Conservation (phyloP, 495 filamentous ascomycete species). For the Aspergillus conjunctus region DNA sequence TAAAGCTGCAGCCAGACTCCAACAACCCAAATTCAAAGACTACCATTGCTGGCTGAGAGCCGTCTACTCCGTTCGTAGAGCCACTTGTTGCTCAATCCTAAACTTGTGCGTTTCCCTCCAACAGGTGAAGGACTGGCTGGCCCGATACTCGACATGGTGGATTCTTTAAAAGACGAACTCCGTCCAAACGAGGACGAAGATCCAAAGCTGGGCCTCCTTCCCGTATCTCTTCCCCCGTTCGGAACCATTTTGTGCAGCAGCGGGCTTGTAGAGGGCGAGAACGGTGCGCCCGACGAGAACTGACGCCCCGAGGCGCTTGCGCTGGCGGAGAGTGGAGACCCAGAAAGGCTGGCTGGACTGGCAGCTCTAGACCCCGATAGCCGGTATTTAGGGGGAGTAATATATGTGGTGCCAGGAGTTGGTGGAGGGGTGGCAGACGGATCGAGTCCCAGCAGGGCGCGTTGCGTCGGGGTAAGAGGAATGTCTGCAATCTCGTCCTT, state of each 20-base stretch:
- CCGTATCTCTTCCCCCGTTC: slow-evolving; percentile 50
- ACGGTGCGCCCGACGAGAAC: slow-evolving; percentile 42
- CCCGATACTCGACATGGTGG: slow-evolving; percentile 31
- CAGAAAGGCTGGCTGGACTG: slow-evolving; percentile 54
- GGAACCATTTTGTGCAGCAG: slow-evolving; percentile 68
- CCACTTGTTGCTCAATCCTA: slow-evolving; percentile 87
- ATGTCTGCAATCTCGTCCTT: slow-evolving; percentile 85
- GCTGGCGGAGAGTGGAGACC: slow-evolving; percentile 53
- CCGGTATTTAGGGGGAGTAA: slow-evolving; percentile 86
- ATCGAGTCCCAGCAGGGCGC: slow-evolving; percentile 78
- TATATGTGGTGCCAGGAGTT: slow-evolving; percentile 66
- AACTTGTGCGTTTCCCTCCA: slow-evolving; percentile 63
- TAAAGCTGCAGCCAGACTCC: slow-evolving; percentile 19
- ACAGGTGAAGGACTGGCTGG: slow-evolving; percentile 66
- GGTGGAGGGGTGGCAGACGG: slow-evolving; percentile 62
- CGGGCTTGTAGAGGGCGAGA: slow-evolving; percentile 61
- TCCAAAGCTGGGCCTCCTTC: slow-evolving; percentile 65
- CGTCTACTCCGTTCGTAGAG: slow-evolving; percentile 73
- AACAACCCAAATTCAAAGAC: slow-evolving; percentile 30
- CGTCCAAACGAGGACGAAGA: slow-evolving; percentile 41
- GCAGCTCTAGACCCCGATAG: slow-evolving; percentile 66
- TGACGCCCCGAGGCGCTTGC: slow-evolving; percentile 45
- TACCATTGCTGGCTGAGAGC: slow-evolving; percentile 46
- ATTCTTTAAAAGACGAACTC: slow-evolving; percentile 54
- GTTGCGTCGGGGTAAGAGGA: slow-evolving; percentile 85